Conservation (phyloP, 2,329 filamentous ascomycete species). For the Sodiomyces alkalinus region DNA sequence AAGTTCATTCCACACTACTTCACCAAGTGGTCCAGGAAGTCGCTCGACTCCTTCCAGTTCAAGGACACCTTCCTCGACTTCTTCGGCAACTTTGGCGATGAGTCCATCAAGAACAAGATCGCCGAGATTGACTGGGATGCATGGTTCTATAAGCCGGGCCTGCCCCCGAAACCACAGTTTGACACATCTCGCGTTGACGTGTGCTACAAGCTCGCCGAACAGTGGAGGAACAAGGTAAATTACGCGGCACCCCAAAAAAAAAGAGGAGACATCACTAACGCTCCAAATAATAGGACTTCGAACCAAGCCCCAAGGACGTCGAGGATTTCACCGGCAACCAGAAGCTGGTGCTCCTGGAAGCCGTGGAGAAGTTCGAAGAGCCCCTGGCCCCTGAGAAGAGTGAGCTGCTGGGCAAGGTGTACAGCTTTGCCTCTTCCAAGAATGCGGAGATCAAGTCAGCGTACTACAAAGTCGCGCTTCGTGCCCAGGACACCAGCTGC, state of each 20-base stretch:
- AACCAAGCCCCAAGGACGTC: conserved; percentile 54
- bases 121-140: conserved; percentile 74
- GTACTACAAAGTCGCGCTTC: conserved; percentile 67
- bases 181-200: conserved; percentile 76
- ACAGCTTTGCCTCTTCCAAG: conserved; percentile 56
- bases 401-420: conserved; percentile 57
- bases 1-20: conserved; percentile 96
- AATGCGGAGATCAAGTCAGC: conserved; percentile 78
- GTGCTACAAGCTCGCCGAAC: conserved; percentile 67
- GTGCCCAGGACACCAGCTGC: conserved; percentile 52
- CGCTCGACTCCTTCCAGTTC: conserved; percentile 88
- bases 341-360: conserved; percentile 78
- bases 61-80: conserved; percentile 76
- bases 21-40: conserved; percentile 67
- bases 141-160: conserved; percentile 76
- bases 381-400: conserved; percentile 51
- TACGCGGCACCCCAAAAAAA: too few relatives aligned
- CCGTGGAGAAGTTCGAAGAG: conserved; percentile 50
- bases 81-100: conserved; percentile 53
- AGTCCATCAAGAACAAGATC: conserved; percentile 47
- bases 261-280: conserved; percentile 6
- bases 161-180: conserved; percentile 81
- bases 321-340: conserved; percentile 70
- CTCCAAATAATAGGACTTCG: conserved; percentile 35
- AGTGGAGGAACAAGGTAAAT: conserved; percentile 59